phyloP scores from a whole-genome alignment of 2,329 filamentous ascomycete species.

The Trichoderma sp. region DNA sequence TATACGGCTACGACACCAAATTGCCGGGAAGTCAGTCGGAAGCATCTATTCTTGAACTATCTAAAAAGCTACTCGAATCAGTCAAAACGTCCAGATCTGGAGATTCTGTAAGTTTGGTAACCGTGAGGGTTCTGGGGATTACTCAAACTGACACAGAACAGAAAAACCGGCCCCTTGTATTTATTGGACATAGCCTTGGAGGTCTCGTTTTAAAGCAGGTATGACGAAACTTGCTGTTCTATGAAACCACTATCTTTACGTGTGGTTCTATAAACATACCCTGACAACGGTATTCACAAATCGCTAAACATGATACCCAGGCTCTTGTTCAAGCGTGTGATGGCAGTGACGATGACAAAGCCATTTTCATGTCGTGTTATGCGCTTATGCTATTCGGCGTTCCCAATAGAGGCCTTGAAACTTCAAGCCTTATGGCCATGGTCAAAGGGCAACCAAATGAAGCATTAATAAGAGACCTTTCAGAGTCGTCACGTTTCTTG shows the following conservation, averaged over 20 bases:
- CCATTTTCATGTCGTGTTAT: slow-evolving; percentile 32
- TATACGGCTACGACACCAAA: slow-evolving; percentile 40
- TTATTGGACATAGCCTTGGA: background rate
- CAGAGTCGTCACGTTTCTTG: slow-evolving; percentile 34
- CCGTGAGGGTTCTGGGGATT: background rate
- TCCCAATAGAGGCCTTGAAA: slow-evolving; percentile 36
- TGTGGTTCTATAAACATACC: background rate
- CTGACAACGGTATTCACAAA: too few relatives aligned
- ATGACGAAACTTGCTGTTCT: background rate
- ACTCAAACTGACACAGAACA: background rate
- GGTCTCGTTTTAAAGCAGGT: background rate
- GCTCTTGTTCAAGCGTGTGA: slow-evolving; percentile 31
- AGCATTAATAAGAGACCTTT: slow-evolving; percentile 31
- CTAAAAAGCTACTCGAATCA: background rate
- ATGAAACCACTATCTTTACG: background rate
- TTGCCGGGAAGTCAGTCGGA: slow-evolving; percentile 33
- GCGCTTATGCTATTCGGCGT: slow-evolving; percentile 39
- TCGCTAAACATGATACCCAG: slow-evolving; percentile 20
- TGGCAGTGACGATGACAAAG: slow-evolving; percentile 4
- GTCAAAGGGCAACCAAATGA: slow-evolving; percentile 35
- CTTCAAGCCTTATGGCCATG: slow-evolving; percentile 32
- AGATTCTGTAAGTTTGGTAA: background rate
- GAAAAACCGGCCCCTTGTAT: background rate
- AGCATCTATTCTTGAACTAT: slow-evolving; percentile 29
- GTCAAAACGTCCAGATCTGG: slow-evolving; percentile 20